Evolutionary conservation across 1,139 yeast genomes (phyloP), one percentile per base, ranked within the genome.

Genomic region (Hyphopichia burtonii): DNA sequence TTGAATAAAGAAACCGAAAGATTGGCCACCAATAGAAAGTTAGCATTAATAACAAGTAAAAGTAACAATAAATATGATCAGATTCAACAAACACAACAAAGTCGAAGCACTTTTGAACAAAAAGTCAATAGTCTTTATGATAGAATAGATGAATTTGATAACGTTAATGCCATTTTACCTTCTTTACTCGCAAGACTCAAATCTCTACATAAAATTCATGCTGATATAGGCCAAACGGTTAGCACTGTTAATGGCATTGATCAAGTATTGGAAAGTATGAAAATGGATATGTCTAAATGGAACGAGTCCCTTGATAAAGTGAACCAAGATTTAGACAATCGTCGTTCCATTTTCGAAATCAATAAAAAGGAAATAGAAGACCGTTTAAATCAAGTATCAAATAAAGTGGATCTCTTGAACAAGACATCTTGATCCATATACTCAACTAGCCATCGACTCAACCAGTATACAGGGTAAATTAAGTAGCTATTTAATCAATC

Each of bases 171-270:
- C 7, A 49, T 59, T 2, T 56, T 79, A 1, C 83, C 84, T 0
- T 52, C 59, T 3, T 41, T 80, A 1, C 42, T 76, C 2, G 51
- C 59, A 12, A 57, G 87, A 33, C 58, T 82, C 27, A 68, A 72
- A 44, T 58, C 75, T 0, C 59, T 81, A 37, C 68, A 71, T 44
- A 57, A 54, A 0, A 61, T 79, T 2, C 85, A 81, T 51, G 50
- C 67, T 5, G 75, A 71, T 19, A 44, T 68, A 30, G 66, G 66
- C 8, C 55, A 49, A 18, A 51, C 63, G 8, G 59, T 66, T 4
- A 50, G 53, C 4, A 56, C 63, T n/a, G 58, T 65, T 6, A 50
- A 51, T 8, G 50, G 50, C 7, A 46, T 80, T 30, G 81, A 79
- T 41, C 36, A 50, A 22, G 53, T 58, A 11, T 44, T 82, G 14